Evolutionary conservation across 345 rosid genomes (phyloP).

Genomic region (Populus nigra): DNA sequence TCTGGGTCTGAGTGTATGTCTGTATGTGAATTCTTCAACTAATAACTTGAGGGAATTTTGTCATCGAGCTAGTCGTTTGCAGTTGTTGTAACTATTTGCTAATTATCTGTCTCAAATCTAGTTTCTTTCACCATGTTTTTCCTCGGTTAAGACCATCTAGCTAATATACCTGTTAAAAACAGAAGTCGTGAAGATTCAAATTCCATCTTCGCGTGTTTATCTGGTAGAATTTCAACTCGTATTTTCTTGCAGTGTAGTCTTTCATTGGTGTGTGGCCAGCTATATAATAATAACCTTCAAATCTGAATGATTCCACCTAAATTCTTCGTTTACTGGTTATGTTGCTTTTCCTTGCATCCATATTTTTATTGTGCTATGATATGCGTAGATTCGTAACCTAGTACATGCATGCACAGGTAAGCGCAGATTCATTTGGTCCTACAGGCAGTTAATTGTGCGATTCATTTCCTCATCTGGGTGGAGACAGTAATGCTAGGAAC

Average conservation of each 20-base stretch:
- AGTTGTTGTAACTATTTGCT: background rate
- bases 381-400: background rate
- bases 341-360: background rate
- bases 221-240: background rate
- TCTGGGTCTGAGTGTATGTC: background rate
- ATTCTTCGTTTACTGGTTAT: background rate
- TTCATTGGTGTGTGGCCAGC: background rate
- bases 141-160: background rate
- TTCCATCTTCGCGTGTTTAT: conserved; percentile 8
- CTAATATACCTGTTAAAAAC: background rate
- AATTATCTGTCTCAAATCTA: background rate
- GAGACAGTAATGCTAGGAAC: conserved; percentile 56
- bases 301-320: background rate
- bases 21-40: background rate
- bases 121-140: background rate
- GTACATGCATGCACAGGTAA: conserved; percentile 6
- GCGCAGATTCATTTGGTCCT: conserved; percentile 1
- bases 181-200: background rate
- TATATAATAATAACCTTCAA: background rate
- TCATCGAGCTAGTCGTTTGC: background rate
- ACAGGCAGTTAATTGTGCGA: conserved; percentile 19
- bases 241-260: background rate
- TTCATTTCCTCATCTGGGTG: conserved; percentile 31
- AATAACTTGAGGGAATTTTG: background rate
- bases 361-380: background rate